Conservation (phyloP, 495 filamentous ascomycete species). For the Podospora bellae-mahoneyi region DNA sequence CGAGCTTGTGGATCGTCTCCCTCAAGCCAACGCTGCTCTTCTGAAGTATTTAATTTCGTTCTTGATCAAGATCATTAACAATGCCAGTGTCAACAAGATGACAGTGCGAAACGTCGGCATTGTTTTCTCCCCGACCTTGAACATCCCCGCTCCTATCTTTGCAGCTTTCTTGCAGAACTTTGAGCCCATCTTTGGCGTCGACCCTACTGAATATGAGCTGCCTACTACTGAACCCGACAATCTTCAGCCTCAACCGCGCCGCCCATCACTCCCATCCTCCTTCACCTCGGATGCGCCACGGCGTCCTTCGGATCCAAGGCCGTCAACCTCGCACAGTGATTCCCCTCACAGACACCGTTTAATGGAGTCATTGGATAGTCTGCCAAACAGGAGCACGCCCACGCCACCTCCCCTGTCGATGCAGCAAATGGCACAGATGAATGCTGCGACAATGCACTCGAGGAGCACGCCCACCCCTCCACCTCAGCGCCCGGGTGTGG, state of each 20-base stretch:
- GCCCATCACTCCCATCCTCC: slow-evolving; percentile 26
- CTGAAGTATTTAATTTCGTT: slow-evolving; percentile 80
- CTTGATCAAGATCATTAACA: slow-evolving; percentile 83
- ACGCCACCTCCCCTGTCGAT: slow-evolving; percentile 42
- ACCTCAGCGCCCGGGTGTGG: slow-evolving; percentile 34
- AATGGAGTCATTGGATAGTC: slow-evolving; percentile 37
- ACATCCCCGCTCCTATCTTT: slow-evolving; percentile 93
- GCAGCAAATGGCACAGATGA: slow-evolving; percentile 37
- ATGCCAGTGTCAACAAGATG: slow-evolving; percentile 94
- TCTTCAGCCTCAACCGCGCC: slow-evolving; percentile 21
- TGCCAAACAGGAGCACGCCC: slow-evolving; percentile 39
- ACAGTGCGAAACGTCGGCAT: slow-evolving; percentile 96
- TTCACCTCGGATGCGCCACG: slow-evolving; percentile 26
- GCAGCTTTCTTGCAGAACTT: slow-evolving; percentile 91
- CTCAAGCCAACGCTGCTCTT: slow-evolving; percentile 72
- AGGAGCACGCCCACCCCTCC: slow-evolving; percentile 44
- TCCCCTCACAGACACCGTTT: slow-evolving; percentile 47
- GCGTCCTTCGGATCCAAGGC: slow-evolving; percentile 34
- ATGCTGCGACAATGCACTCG: slow-evolving; percentile 33
- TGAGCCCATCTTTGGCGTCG: slow-evolving; percentile 74
- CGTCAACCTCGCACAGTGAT: slow-evolving; percentile 42
- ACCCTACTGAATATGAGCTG: slow-evolving; percentile 56
- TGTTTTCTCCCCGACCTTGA: slow-evolving; percentile 96
- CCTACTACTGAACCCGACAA: slow-evolving; percentile 30
- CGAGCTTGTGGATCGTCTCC: slow-evolving; percentile 77